Evolutionary conservation across 768 basidiomycete genomes (phyloP), one percentile per base, ranked within the genome.

Genomic region (Suillus bovinus): DNA sequence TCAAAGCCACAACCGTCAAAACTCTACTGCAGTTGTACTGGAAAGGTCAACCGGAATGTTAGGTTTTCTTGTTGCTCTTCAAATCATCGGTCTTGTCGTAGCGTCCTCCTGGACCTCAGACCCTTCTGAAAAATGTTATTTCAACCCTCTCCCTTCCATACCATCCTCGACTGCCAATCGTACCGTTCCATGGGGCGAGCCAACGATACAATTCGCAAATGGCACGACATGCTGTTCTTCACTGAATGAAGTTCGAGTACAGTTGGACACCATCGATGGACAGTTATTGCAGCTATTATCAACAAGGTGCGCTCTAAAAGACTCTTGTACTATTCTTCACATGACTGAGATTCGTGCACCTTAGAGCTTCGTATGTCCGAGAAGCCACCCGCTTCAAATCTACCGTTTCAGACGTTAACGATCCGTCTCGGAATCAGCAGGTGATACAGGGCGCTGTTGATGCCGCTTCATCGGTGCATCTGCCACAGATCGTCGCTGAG

Each of bases 331-430:
- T 24, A 20, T 46, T n/a, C 17, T 59, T 8, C 58, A 14, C 14
- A 13, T 56, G 24, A 36, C 50, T 27, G 36, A 65, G 10, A 46
- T 46, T 27, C 29, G 31, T 29, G 16, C 16, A 2, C 38, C 46
- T 31, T 7, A 70, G 71, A 41, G 36, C 66, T 22, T 61, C 61
- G 17, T 72, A 72, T 44, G 66, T 72, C 20, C 49, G 67, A 42
- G 71, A 72, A 60, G 71, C 71, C 8, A 63, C 67, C 20, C 69
- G 71, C n/a, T 72, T 70, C 64, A 70, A 67, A 46, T n/a, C 49
- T n/a, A 70, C 62, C 2, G 46, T 55, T 60, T 36, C 54, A 22
- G 57, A 33, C 11, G 38, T 70, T 52, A 55, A 67, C 22, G 56
- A 56, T 27, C 66, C 63, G 7, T 59, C 63, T 13, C 63, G 68